Conservation (phyloP, 176 grass and related monocot genomes). For the Carex kokanica region DNA sequence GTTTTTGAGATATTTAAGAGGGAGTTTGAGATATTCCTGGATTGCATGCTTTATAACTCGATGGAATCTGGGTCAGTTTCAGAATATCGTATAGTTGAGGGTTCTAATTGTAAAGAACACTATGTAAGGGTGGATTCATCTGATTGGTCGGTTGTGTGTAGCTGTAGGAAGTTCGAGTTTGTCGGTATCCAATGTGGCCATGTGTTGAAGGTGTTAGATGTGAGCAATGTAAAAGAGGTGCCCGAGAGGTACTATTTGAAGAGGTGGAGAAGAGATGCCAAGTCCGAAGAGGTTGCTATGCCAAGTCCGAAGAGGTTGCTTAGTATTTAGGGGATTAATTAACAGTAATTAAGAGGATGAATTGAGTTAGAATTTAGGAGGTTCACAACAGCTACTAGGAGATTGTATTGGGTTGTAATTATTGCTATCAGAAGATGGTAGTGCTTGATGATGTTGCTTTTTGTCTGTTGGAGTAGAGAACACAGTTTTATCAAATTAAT, state of each 20-base stretch:
- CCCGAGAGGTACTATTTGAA: conserved; percentile 40
- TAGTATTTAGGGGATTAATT: neutral
- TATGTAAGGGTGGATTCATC: conserved; percentile 32
- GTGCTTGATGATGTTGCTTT: neutral
- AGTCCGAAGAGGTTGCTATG: too few species aligned
- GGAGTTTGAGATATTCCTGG: conserved; percentile 53
- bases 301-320: neutral
- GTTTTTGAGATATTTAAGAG: conserved; percentile 47
- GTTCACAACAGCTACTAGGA: neutral
- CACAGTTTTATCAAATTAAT: neutral
- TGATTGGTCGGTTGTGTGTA: conserved; percentile 42
- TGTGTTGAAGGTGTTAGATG: conserved; percentile 50
- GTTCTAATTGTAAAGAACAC: conserved; percentile 29
- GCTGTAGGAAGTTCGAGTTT: conserved; percentile 63
- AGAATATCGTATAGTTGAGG: conserved; percentile 41
- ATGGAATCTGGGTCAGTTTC: conserved; percentile 21
- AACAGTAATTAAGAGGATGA: neutral
- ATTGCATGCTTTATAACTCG: conserved; percentile 30
- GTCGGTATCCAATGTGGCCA: conserved; percentile 40
- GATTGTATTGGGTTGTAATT: neutral
- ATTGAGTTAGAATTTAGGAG: neutral
- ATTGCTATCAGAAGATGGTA: conserved; percentile 6
- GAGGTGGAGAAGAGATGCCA: conserved; percentile 46
- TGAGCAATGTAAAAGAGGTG: conserved; percentile 46
- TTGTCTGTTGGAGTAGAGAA: neutral